Evolutionary conservation across 305 asterid species (phyloP).

Genomic region (Solanum hybrid): DNA sequence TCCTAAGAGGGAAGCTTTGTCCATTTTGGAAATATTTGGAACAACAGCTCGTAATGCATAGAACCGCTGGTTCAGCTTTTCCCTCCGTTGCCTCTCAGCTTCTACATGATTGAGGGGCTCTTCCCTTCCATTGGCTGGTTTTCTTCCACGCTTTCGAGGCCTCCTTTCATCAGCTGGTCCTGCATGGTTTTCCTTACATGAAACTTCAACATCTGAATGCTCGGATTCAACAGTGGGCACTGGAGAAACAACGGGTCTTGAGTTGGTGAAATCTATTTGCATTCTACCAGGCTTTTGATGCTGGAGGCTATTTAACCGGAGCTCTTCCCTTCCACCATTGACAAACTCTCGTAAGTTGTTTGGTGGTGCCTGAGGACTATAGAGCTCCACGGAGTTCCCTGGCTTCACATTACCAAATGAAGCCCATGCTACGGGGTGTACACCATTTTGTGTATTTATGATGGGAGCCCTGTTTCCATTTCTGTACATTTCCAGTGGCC

Average conservation of each 20-base stretch:
- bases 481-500: constrained; percentile 19
- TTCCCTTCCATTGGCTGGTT: constrained; percentile 84
- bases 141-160: constrained; percentile 81
- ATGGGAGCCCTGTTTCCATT: constrained; percentile 20
- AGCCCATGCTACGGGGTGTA: constrained; percentile 32
- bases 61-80: constrained; percentile 83
- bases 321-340: constrained; percentile 39
- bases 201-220: constrained; percentile 66
- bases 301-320: constrained; percentile 26
- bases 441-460: constrained; percentile 30
- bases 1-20: constrained; percentile 85
- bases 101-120: constrained; percentile 88
- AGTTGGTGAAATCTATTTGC: constrained; percentile 61
- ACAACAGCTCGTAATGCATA: constrained; percentile 84
- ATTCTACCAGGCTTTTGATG: constrained; percentile 37
- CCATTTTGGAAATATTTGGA: constrained; percentile 89
- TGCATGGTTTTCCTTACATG: constrained; percentile 42
- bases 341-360: constrained; percentile 16
- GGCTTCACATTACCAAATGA: constrained; percentile 25
- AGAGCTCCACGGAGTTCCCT: constrained; percentile 20
- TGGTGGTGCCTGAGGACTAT: constrained; percentile 27
- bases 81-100: constrained; percentile 85
- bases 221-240: constrained; percentile 39
- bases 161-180: constrained; percentile 40
- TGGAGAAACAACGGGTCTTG: constrained; percentile 33